Base-by-base conservation (phyloP, 2,329 filamentous ascomycete species). In the Emmonsiellopsis sp. region DNA sequence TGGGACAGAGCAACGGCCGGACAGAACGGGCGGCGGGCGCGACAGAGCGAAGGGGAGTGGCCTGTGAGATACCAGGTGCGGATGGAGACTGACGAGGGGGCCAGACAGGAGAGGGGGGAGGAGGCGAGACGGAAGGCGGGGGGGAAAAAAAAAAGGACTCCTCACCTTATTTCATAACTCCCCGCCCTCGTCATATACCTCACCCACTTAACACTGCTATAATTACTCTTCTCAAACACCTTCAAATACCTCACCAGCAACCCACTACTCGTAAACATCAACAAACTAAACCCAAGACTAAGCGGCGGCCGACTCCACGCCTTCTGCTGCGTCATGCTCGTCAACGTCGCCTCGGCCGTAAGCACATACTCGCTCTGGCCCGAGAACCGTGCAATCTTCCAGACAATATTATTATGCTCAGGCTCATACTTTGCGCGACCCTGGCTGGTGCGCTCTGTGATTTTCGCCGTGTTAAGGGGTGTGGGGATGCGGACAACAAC, bases 211-310 rank as follows among this genome's bases (percentile, higher is more conserved):
- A 98, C 93, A 66, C 90, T 95, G 58, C 88, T 94, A 70, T 98
- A 98, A 71, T 97, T 97, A 71, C 83, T 93, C 83, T 98, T 98
- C 76, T 98, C 93, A 74, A 98, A 98, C 1, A 98, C 93, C 74
- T 98, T 98, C 54, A 98, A 74, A 70, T 98, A 98, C 49, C 94
- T 78, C 54, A 98, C 93, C 59, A 98, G 68, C 66, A 98, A 69
- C 0, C 93, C 93, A 0, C 87, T 94, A 67, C 89, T 95, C 17
- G 93, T 98, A 68, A 98, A 98, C 94, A 98, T 98, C 64, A 98
- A 78, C 63, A 98, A 72, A 58, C 87, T 93, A 66, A 98, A 98
- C 71, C 83, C 93, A 70, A 98, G 74, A 71, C 85, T 96, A 57
- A 98, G 75, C 3, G 93, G 93, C 48, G 94, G 94, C 52, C 93